phyloP scores from a whole-genome alignment of 805 yeast genomes.

The Barnettozyma californica region DNA sequence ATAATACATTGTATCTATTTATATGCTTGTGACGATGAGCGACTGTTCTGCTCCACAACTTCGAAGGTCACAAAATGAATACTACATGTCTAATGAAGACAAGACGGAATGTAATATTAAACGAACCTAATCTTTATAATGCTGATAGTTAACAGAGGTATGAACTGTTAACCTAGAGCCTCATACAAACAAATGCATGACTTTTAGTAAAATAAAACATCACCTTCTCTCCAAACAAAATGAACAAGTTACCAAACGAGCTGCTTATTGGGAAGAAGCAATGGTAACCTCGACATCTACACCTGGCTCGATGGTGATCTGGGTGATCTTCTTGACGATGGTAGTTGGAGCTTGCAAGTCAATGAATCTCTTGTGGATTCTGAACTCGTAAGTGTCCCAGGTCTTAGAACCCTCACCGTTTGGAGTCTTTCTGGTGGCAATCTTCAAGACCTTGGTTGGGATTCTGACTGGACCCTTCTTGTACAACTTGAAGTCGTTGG shows the following conservation, averaged over 20 bases:
- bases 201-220: conserved; percentile 5
- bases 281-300: conserved; percentile 94
- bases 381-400: conserved; percentile 99
- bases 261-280: conserved; percentile 54
- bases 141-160: conserved; percentile 31
- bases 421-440: conserved; percentile 99
- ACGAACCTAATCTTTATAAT: conserved; percentile 10
- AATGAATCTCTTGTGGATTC: conserved; percentile 99
- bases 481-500: conserved; percentile 72
- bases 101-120: conserved; percentile 6
- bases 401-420: conserved; percentile 99
- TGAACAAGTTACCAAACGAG: background rate
- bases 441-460: conserved; percentile 97
- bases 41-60: too few species aligned
- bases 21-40: too few species aligned
- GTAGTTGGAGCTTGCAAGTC: conserved; percentile 96
- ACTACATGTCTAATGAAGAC: background rate
- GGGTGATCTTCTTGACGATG: conserved; percentile 91
- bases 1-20: too few species aligned
- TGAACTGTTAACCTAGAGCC: conserved; percentile 29
- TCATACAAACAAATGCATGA: conserved; percentile 6
- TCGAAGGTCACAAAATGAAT: background rate
- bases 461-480: conserved; percentile 99
- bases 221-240: background rate
- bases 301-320: conserved; percentile 98